phyloP scores from a whole-genome alignment of 495 filamentous ascomycete genomes.

The Rhizodiscina lignyota region DNA sequence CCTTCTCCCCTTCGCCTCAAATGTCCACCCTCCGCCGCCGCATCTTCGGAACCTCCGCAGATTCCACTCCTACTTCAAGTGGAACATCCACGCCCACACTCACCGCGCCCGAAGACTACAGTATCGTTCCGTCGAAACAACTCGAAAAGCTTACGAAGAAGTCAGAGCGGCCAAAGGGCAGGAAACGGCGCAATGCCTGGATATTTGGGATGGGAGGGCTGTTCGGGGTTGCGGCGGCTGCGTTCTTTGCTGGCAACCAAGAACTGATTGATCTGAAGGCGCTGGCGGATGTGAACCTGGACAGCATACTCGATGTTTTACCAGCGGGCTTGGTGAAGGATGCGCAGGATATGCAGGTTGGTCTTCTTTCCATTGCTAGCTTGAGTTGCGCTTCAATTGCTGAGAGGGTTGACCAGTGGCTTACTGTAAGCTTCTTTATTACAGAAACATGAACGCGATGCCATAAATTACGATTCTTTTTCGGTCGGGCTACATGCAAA shows the following conservation, averaged over 20 bases:
- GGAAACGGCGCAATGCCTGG: constrained; percentile 44
- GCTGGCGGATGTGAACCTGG: constrained; percentile 67
- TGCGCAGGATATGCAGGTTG: constrained; percentile 65
- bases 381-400: too few relatives aligned
- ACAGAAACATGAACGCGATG: constrained; percentile 68
- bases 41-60: too few relatives aligned
- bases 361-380: constrained; percentile 4
- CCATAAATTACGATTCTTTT: constrained; percentile 85
- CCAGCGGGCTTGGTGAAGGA: constrained; percentile 69
- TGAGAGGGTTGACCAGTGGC: not conserved
- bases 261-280: constrained; percentile 72
- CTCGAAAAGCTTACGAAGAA: constrained; percentile 12
- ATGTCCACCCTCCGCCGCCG: too few relatives aligned
- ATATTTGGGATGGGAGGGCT: constrained; percentile 73
- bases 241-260: constrained; percentile 70
- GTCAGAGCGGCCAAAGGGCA: constrained; percentile 37
- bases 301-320: constrained; percentile 63
- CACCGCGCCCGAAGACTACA: too few relatives aligned
- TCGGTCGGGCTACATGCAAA: constrained; percentile 68
- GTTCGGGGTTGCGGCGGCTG: constrained; percentile 65
- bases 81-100: too few relatives aligned
- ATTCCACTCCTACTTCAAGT: too few relatives aligned
- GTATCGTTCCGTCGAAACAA: constrained; percentile 19
- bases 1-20: too few relatives aligned
- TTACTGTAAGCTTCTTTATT: not conserved